Base-by-base conservation (phyloP, 2,329 filamentous ascomycete species). In the Elsinoe arachidis region DNA sequence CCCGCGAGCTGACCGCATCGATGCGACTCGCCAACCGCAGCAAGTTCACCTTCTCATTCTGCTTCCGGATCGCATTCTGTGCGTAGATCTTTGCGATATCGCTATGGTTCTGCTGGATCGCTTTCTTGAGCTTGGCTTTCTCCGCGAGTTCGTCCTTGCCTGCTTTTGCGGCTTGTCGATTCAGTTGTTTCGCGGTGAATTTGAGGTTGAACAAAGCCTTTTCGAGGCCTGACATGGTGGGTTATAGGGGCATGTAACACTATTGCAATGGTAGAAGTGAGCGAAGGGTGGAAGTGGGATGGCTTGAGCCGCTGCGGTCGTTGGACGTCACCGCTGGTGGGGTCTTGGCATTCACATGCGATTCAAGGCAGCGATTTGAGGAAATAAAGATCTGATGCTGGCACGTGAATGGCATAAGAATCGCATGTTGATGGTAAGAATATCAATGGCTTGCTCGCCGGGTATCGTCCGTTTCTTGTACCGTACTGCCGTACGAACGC, bases 21-120 rank as follows among this genome's bases (percentile, higher is more conserved):
- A 84, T 81, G 33, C 80, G 71, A 37, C 77, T 80, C 23, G 76
- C 79, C 30, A 84, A 71, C 34, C 79, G 73, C 35, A 84, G 70
- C 38, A 84, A 74, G 64, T 83, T 83, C 58, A 83, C 68, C 62
- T 81, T 78, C 69, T 84, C 81, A 63, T 83, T 83, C 66, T 81
- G 78, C 68, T 84, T 84, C 51, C 81, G 78, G 61, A 84, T 82
- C 9, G 80, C 80, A 66, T 83, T 84, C 63, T 82, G 78, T 26
- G 81, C 81, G 70, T 83, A 82, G 65, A 84, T 81, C 64, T 81
- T 80, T 17, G 81, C 81, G 62, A 84, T 82, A 64, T 84, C 81
- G 63, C 73, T 71, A 67, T 83, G 79, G 62, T 76, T 76, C 69
- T 80, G 76, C 67, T 81, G 78, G 69, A 84, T 81, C 30, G 80